phyloP scores from a whole-genome alignment of 2,329 filamentous ascomycete species.

The Colletotrichum spaethianum region DNA sequence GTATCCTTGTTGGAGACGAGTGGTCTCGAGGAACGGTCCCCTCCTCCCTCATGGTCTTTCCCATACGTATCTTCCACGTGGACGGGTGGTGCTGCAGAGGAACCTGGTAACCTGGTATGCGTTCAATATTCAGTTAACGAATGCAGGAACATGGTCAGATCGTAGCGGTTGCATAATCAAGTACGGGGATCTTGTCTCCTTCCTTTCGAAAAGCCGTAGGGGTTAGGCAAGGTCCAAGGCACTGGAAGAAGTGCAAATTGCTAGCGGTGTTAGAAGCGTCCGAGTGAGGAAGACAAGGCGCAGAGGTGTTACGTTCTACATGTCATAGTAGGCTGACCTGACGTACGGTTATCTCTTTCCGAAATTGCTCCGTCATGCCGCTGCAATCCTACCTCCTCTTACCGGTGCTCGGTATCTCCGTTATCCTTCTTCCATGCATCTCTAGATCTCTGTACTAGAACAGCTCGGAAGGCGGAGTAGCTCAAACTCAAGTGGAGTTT shows the following conservation, averaged over 20 bases:
- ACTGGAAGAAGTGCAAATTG: not conserved
- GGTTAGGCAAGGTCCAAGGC: not conserved
- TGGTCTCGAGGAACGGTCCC: not conserved
- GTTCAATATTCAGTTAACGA: not conserved
- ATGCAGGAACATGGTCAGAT: not conserved
- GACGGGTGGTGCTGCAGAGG: not conserved
- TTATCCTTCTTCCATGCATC: slow-evolving; percentile 14
- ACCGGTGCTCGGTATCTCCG: not conserved
- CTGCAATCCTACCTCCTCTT: not conserved
- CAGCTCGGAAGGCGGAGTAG: not conserved
- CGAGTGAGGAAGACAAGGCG: not conserved
- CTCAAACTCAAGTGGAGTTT: not conserved
- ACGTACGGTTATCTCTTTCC: not conserved
- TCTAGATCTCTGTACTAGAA: not conserved
- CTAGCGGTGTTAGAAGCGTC: not conserved
- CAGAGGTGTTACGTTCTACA: not conserved
- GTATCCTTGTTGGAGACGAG: not conserved
- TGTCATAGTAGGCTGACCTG: slow-evolving; percentile 25
- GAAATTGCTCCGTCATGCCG: not conserved
- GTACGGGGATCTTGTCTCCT: too few species aligned
- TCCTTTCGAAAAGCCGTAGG: not conserved
- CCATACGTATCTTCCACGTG: too few species aligned
- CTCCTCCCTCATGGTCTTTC: not conserved
- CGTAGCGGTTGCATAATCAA: not conserved
- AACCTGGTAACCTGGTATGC: not conserved